phyloP scores from a whole-genome alignment of 352 stramenopile species.

The Globisporangium polare region DNA sequence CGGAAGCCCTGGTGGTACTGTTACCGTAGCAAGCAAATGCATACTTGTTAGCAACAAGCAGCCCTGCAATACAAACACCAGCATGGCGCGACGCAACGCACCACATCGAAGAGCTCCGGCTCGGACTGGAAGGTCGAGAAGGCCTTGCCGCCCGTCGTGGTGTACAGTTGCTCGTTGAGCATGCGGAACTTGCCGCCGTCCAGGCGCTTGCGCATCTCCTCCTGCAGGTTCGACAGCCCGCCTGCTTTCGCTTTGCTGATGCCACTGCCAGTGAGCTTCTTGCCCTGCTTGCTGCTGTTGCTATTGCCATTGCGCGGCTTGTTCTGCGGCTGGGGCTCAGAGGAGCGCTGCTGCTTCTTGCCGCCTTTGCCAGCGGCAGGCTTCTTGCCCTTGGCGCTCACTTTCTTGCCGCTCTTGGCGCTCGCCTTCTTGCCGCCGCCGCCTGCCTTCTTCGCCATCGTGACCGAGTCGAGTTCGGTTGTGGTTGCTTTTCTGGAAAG shows the following conservation, averaged over 20 bases:
- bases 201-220: constrained; percentile 86
- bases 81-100: constrained; percentile 14
- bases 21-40: constrained; percentile 6
- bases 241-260: constrained; percentile 5
- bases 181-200: constrained; percentile 96
- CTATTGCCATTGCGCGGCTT: background rate
- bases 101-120: constrained; percentile 94
- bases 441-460: constrained; percentile 10
- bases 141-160: constrained; percentile 84
- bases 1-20: constrained; percentile 97
- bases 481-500: background rate
- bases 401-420: constrained; percentile 11
- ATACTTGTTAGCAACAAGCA: background rate
- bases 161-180: constrained; percentile 99
- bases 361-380: background rate
- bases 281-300: constrained; percentile 3
- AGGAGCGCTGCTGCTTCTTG: constrained; percentile 7
- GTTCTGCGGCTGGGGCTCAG: constrained; percentile 7
- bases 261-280: constrained; percentile 18
- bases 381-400: constrained; percentile 10
- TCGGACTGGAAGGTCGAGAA: constrained; percentile 93
- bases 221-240: constrained; percentile 59
- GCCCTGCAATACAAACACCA: too few relatives aligned
- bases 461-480: background rate
- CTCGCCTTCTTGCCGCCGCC: constrained; percentile 14